Evolutionary conservation across 78 protist species (phyloP), one percentile per base, ranked within the genome.

Genomic region (Diacronema lutheri): DNA sequence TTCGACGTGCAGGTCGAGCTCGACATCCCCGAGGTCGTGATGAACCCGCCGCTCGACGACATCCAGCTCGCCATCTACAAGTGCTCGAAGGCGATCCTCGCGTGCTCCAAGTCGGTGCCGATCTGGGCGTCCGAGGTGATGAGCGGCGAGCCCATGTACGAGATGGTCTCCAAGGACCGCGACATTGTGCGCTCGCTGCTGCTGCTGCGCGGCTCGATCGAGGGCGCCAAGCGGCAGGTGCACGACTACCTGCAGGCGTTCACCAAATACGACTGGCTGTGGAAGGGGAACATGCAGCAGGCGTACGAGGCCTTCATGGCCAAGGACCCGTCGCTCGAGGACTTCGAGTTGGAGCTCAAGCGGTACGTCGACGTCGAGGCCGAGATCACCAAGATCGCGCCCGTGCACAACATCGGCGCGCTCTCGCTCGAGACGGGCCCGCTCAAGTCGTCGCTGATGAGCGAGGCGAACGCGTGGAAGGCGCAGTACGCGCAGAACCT

Each of bases 391-490:
- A 77, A 29, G 12, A 80, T 90, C 41, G 76, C 86, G 13, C 23
- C n/a, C 29, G 26, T 12, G 44, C 78, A 61, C 72, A 31, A 38
- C 64, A 88, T 91, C 79, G 92, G 93, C n/a, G 80, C 89, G 31
- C 61, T 93, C 7, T 41, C 88, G 55, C 83, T 93, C 57, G 85
- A 85, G n/a, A 81, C 88, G 23, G 74, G 21, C 25, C 68, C 87
- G 78, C 71, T 93, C 85, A 91, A 93, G 87, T n/a, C 1, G 20
- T 73, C 88, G 38, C 71, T 93, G 77, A 33, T 1, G 21, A 1
- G 58, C 23, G 88, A 91, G 80, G 90, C 93, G n/a, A 3, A 0
- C 33, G 88, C 58, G 33, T 93, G 96, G 96, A 93, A 93, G 91
- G 46, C n/a, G 81, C 88, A 72, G 66, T 91, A 87, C 33, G 92